Evolutionary conservation across 2,329 filamentous ascomycete genomes (phyloP).

Genomic region (Talaromyces sp.): DNA sequence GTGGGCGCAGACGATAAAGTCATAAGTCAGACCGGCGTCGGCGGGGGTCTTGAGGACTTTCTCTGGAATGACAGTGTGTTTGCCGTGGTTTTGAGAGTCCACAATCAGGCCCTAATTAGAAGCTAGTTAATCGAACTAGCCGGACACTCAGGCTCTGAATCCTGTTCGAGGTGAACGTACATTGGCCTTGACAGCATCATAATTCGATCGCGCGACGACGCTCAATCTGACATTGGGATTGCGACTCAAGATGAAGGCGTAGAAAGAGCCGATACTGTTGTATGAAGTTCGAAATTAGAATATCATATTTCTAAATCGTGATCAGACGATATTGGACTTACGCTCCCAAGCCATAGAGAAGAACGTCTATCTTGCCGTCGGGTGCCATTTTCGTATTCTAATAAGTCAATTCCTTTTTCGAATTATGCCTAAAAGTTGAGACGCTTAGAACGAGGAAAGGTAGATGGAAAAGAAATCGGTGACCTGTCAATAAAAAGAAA

Average conservation of each 20-base stretch:
- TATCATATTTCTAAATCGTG: neutral
- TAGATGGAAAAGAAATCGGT: no score
- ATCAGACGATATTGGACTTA: constrained; percentile 32
- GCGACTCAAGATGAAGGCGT: constrained; percentile 54
- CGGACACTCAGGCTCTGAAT: no score
- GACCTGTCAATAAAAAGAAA: neutral
- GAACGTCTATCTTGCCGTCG: constrained; percentile 39
- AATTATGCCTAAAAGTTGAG: no score
- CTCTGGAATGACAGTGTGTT: constrained; percentile 32
- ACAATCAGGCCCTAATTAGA: constrained; percentile 41
- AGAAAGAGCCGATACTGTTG: constrained; percentile 58
- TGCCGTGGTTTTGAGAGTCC: constrained; percentile 44
- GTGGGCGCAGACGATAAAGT: constrained; percentile 42
- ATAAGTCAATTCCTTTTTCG: no score
- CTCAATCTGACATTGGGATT: constrained; percentile 42
- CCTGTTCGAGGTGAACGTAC: constrained; percentile 25
- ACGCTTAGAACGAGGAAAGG: no score
- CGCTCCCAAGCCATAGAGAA: constrained; percentile 57
- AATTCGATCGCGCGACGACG: constrained; percentile 49
- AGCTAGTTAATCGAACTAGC: neutral
- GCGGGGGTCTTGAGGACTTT: constrained; percentile 42
- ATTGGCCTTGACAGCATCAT: constrained; percentile 43
- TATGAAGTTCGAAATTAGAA: neutral
- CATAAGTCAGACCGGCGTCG: constrained; percentile 32
- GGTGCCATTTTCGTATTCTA: constrained; percentile 20